These are phyloP conservation scores for Xylariomycetidae sp. DNA, from an alignment of 2,329 filamentous ascomycete genomes.

Conservation along the genomic window DNA sequence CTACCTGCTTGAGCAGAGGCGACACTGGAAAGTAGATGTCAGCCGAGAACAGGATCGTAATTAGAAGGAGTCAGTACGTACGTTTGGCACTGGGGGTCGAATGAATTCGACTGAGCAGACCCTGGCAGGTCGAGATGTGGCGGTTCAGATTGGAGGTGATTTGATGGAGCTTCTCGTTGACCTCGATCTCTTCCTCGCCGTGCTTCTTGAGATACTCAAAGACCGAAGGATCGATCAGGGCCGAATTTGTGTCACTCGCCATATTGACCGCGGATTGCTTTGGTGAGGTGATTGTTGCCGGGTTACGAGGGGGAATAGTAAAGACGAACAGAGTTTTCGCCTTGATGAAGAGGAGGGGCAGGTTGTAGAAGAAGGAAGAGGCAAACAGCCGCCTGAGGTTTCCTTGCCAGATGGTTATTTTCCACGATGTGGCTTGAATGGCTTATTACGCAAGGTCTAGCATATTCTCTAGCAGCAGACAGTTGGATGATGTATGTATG, in stretches of 20 bases:
- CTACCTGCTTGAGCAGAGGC: slow-evolving; percentile 63
- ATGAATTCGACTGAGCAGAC: slow-evolving; percentile 82
- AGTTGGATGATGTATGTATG: no score
- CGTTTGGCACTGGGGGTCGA: slow-evolving; percentile 67
- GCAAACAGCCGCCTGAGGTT: no score
- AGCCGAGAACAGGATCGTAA: no score
- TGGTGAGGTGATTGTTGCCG: not conserved
- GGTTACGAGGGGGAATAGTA: slow-evolving; percentile 1
- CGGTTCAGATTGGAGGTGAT: slow-evolving; percentile 80
- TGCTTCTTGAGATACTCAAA: slow-evolving; percentile 84
- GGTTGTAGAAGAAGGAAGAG: not conserved
- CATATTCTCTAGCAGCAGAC: no score
- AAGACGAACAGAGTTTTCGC: slow-evolving; percentile 3
- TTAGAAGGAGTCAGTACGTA: slow-evolving; percentile 29
- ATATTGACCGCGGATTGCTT: slow-evolving; percentile 12
- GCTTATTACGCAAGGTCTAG: not conserved
- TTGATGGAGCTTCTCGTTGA: slow-evolving; percentile 78
- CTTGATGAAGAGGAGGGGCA: slow-evolving; percentile 7
- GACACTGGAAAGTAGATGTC: slow-evolving; percentile 49
- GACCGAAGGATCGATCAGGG: slow-evolving; percentile 73
- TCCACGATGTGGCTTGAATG: not conserved
- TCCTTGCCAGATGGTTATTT: no score
- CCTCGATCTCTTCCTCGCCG: slow-evolving; percentile 79
- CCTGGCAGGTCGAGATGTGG: slow-evolving; percentile 75
- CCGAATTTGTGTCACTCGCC: slow-evolving; percentile 22